These are phyloP conservation scores for Leccinum uliginosum DNA, from an alignment of 768 basidiomycete genomes.

Conservation along the genomic window DNA sequence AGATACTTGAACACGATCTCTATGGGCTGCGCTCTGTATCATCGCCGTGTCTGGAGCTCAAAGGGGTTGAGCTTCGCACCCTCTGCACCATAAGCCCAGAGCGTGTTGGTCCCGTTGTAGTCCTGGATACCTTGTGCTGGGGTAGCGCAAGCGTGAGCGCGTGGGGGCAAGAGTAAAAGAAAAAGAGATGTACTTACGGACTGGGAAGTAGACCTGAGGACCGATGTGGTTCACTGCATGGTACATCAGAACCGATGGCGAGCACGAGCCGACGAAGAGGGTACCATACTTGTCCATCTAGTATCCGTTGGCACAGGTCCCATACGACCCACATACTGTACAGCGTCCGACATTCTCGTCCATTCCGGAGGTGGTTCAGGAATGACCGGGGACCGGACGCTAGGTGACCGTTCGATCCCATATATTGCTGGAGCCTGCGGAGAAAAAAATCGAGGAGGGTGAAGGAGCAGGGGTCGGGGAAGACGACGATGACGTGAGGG, in stretches of 20 bases:
- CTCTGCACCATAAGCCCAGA: slow-evolving; percentile 40
- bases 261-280: neutral
- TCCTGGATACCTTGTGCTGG: slow-evolving; percentile 48
- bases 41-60: slow-evolving; percentile 34
- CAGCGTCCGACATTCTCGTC: slow-evolving; percentile 25
- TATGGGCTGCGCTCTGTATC: slow-evolving; percentile 27
- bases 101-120: slow-evolving; percentile 43
- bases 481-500: too few relatives aligned
- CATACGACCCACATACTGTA: slow-evolving; percentile 3
- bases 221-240: slow-evolving; percentile 21
- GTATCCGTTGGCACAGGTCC: slow-evolving; percentile 31
- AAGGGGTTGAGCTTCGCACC: slow-evolving; percentile 42
- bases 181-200: slow-evolving; percentile 15
- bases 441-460: slow-evolving; percentile 22
- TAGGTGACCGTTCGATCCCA: slow-evolving; percentile 3
- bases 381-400: slow-evolving; percentile 21
- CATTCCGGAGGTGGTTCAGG: slow-evolving; percentile 15
- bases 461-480: too few relatives aligned
- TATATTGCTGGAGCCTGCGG: slow-evolving; percentile 23
- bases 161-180: neutral
- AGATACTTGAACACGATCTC: too few relatives aligned
- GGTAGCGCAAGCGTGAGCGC: slow-evolving; percentile 6
- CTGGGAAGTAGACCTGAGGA: slow-evolving; percentile 23
- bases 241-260: neutral
- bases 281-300: slow-evolving; percentile 25